Base-by-base conservation (phyloP, 441 rosid species). In the Jatropha multifida region DNA sequence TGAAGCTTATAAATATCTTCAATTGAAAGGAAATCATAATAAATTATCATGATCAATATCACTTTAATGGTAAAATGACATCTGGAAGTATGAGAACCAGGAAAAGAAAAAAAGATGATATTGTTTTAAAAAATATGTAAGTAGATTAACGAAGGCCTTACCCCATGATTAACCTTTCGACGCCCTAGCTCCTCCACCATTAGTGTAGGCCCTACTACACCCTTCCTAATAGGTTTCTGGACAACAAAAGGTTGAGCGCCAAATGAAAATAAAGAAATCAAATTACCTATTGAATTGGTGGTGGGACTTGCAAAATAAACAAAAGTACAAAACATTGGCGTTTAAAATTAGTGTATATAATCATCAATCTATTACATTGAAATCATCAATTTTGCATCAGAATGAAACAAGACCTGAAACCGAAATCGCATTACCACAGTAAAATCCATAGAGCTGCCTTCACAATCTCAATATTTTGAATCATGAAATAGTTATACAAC, bases 161-260 rank as follows among this genome's bases (percentile, higher is more conserved):
- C 99, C 90, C 90, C 93, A 54, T 62, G 75, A 77, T 85, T 84
- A 77, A 94, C 83, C 79, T 73, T 88, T 70, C 88, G 93, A 67
- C 94, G 93, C 65, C 98, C 99, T 27, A 87, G 80, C 81, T 96
- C 99, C 86, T 92, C 97, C 83, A 96, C 87, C 88, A 86, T 87
- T 68, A 94, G 80, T 51, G 93, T 76, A 13, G 92, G 98, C 75
- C 98, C 94, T 73, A 88, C 83, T 13, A 89, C 90, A 76, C 99
- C 99, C 78, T 81, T 90, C 86, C 98, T 86, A 75, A 96, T 89
- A 76, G 97, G 98, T 85, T 66, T 82, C 99, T 96, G 85, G 58
- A 79, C 37, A 66, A 69, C 8, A 65, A 75, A 75, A 48, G 20
- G 10, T 56, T 26, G 15, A 66, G 58, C 32, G 41, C 40, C 60